phyloP scores from a whole-genome alignment of 2,329 filamentous ascomycete genomes.

The Diaporthe eres region DNA sequence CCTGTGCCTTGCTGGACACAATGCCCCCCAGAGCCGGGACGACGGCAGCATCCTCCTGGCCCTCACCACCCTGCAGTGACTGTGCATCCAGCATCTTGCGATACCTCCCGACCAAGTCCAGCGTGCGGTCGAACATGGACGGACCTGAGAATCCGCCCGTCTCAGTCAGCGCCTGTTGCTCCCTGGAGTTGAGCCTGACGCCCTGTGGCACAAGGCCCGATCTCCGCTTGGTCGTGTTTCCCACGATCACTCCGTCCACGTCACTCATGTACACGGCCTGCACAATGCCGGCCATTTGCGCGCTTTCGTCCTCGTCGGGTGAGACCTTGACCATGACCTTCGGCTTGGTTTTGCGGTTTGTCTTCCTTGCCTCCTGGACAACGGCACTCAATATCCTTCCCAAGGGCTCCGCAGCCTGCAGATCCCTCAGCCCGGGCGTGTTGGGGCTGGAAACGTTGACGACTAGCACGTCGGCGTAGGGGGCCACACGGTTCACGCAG shows the following conservation, averaged over 20 bases:
- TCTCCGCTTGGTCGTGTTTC: conserved; percentile 93
- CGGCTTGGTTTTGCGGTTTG: conserved; percentile 77
- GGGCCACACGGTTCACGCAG: conserved; percentile 85
- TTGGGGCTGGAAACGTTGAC: conserved; percentile 99
- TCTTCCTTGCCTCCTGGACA: conserved; percentile 80
- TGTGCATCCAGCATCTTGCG: conserved; percentile 74
- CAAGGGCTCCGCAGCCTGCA: conserved; percentile 88
- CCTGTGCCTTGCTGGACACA: conserved; percentile 48
- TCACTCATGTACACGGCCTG: conserved; percentile 86
- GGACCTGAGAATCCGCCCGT: conserved; percentile 93
- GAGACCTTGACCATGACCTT: conserved; percentile 98
- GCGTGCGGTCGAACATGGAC: conserved; percentile 85
- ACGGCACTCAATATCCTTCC: conserved; percentile 86
- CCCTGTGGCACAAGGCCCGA: conserved; percentile 78
- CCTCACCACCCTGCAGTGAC: conserved; percentile 53
- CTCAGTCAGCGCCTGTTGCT: conserved; percentile 79
- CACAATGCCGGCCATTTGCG: conserved; percentile 90
- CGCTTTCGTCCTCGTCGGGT: conserved; percentile 90
- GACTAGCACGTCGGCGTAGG: conserved; percentile 94
- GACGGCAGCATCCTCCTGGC: conserved; percentile 48
- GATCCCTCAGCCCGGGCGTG: conserved; percentile 88
- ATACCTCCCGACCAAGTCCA: conserved; percentile 85
- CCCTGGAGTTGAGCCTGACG: conserved; percentile 73
- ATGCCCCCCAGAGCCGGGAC: conserved; percentile 53
- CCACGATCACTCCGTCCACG: conserved; percentile 95